Conservation (phyloP, 2,329 filamentous ascomycete genomes). For the Chaetomium olivaceum region DNA sequence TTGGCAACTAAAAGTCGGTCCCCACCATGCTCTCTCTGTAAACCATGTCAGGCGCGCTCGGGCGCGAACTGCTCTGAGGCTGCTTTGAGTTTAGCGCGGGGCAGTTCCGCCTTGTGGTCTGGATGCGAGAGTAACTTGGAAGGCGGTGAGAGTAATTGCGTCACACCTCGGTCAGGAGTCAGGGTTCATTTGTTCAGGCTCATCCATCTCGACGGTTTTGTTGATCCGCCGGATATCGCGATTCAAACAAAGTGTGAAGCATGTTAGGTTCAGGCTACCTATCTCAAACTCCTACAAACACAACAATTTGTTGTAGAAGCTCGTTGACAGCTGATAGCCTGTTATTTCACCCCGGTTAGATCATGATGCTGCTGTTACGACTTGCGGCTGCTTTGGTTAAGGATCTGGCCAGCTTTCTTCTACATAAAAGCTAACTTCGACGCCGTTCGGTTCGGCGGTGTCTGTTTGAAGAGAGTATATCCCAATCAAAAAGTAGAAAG, state of each 20-base stretch:
- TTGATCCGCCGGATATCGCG: no score
- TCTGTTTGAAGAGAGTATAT: no score
- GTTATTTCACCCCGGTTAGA: no score
- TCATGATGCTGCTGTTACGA: no score
- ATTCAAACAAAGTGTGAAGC: background rate
- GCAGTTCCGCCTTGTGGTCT: constrained; percentile 7
- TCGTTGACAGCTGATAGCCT: no score
- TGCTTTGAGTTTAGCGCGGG: constrained; percentile 25
- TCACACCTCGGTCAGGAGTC: constrained; percentile 17
- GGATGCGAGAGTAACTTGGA: background rate
- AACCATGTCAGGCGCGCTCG: constrained; percentile 26
- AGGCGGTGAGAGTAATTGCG: constrained; percentile 26
- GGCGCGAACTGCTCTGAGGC: constrained; percentile 22
- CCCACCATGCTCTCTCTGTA: constrained; percentile 7
- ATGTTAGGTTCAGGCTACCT: background rate
- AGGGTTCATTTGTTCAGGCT: background rate
- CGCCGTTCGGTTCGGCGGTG: no score
- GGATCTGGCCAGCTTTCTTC: no score
- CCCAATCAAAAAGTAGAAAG: no score
- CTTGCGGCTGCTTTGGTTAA: no score
- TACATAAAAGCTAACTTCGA: no score
- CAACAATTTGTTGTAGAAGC: no score
- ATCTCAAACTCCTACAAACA: background rate
- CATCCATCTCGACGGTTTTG: background rate
- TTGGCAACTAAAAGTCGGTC: constrained; percentile 6